Percentiles rank a stretch among this genome's conserved stretches.
phyloP scores from a whole-genome alignment of 2,329 filamentous ascomycete species.

The Fonsecaea multimorphosa region DNA sequence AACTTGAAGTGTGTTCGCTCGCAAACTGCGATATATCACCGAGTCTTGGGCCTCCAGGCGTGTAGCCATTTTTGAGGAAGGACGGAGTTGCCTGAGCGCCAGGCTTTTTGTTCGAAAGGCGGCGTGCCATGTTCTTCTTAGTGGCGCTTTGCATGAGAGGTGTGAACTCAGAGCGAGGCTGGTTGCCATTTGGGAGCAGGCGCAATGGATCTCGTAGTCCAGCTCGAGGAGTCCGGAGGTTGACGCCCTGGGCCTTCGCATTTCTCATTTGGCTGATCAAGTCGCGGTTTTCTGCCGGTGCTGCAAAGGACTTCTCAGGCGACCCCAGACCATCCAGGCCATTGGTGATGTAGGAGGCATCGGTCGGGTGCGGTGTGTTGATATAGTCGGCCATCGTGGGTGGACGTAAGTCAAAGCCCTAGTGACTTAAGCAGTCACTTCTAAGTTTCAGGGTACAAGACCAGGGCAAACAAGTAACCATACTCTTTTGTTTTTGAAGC shows the following conservation, averaged over 20 bases:
- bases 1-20: conserved; percentile 67
- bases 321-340: conserved; percentile 76
- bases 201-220: conserved; percentile 71
- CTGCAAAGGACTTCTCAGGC: conserved; percentile 84
- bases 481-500: conserved; percentile 13
- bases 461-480: conserved; percentile 28
- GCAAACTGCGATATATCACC: conserved; percentile 74
- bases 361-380: conserved; percentile 87
- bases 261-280: conserved; percentile 77
- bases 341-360: conserved; percentile 78
- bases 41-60: conserved; percentile 74
- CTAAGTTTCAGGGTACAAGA: conserved; percentile 9
- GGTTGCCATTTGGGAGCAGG: conserved; percentile 69
- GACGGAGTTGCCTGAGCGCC: conserved; percentile 71
- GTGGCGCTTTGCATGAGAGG: conserved; percentile 83
- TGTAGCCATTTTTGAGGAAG: conserved; percentile 68
- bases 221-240: conserved; percentile 74
- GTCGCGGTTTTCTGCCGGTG: conserved; percentile 77
- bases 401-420: conserved; percentile 42
- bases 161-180: conserved; percentile 78
- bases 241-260: conserved; percentile 60
- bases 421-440: background rate
- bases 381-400: conserved; percentile 71
- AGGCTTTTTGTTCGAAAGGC: conserved; percentile 66
- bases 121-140: conserved; percentile 67